phyloP scores from a whole-genome alignment of 1,284 basidiomycete species.

The Rhodofomes roseus region DNA sequence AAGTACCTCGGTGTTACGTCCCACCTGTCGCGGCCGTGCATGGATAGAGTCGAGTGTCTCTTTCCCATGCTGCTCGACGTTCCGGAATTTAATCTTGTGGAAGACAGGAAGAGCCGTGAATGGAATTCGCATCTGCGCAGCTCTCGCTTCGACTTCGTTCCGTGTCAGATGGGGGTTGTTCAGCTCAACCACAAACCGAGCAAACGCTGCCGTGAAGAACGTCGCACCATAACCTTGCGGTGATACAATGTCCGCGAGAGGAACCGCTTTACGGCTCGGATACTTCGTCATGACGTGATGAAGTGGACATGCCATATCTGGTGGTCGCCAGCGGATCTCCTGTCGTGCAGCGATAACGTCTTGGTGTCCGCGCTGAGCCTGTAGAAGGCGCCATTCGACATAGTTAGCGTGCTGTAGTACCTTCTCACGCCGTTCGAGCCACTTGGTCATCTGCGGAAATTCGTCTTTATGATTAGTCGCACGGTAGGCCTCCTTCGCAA shows the following conservation, averaged over 20 bases:
- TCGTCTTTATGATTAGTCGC: conserved; percentile 31
- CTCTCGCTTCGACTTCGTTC: no score
- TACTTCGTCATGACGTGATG: not conserved
- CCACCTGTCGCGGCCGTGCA: no score
- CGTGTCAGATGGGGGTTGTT: no score
- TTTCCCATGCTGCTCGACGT: no score
- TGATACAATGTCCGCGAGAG: not conserved
- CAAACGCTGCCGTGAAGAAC: conserved; percentile 22
- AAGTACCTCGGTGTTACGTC: no score
- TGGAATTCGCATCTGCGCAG: no score
- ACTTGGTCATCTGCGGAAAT: conserved; percentile 31
- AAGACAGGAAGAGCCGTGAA: no score
- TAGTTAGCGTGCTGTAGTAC: not conserved
- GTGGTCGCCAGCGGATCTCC: not conserved
- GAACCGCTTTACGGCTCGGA: not conserved
- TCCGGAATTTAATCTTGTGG: no score
- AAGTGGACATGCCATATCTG: not conserved
- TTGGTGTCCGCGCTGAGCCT: not conserved
- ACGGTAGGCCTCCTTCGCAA: conserved; percentile 26
- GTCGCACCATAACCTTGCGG: conserved; percentile 12
- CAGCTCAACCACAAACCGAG: conserved; percentile 17
- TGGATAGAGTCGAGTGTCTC: no score
- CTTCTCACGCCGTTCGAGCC: conserved; percentile 24
- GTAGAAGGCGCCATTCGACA: not conserved
- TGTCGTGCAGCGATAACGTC: not conserved